These are phyloP conservation scores for Eucalyptus globulus DNA, from an alignment of 345 rosid genomes.

Conservation along the genomic window DNA sequence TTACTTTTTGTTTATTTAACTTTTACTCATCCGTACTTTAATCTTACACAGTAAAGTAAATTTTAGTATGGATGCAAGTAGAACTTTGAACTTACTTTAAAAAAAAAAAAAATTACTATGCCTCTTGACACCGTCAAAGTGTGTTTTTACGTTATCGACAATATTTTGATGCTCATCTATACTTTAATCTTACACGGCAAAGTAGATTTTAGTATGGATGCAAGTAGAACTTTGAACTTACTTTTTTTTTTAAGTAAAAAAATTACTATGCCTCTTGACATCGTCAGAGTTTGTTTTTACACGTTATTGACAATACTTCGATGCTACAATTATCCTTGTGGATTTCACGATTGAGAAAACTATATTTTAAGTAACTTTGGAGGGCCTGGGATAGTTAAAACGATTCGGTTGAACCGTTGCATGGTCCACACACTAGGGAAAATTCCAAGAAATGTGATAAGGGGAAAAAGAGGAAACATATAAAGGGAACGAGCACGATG, in stretches of 20 bases:
- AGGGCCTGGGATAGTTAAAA: neutral
- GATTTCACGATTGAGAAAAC: neutral
- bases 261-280: too few species aligned
- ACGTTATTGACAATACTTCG: too few species aligned
- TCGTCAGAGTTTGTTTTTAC: too few species aligned
- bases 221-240: neutral
- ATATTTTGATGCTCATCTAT: neutral
- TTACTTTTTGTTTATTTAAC: too few species aligned
- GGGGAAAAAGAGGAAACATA: neutral
- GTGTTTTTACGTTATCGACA: accelerated
- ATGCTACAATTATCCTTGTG: too few species aligned
- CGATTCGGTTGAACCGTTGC: neutral
- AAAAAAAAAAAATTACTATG: too few species aligned
- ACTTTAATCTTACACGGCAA: neutral
- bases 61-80: too few species aligned
- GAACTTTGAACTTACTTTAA: neutral
- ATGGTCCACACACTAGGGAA: neutral
- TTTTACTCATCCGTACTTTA: neutral
- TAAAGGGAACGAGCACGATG: neutral
- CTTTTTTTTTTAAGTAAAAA: too few species aligned
- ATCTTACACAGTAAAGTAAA: neutral
- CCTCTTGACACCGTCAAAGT: too few species aligned
- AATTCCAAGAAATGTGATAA: neutral
- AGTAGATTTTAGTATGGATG: neutral
- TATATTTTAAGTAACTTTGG: neutral